Evolutionary conservation across 129 eudicot genomes (phyloP), one percentile per base, ranked within the genome.

Genomic region (Mikania micrantha): DNA sequence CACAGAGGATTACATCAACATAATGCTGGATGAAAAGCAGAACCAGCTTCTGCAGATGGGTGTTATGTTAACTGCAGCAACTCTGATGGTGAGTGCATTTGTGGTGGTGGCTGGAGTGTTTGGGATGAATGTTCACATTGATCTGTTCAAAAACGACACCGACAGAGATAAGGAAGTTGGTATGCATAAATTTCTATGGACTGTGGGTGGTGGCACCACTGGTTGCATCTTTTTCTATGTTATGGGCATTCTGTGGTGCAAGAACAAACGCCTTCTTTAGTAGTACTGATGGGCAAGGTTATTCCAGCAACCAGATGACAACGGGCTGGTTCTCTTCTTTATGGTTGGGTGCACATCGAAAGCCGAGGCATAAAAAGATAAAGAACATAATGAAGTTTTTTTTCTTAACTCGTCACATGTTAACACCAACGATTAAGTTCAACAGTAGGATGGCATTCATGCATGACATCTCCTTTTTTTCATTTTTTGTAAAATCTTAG

Each of bases 1-100:
- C 19, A 57, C 63, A 13, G 63, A 57, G 28, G 63, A 57, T 39
- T 57, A 57, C 63, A 57, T 57, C 39, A 57, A 57, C 63, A 32
- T 32, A 32, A 32, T 32, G 36, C 6, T 32, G 7, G 36, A 32
- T 32, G 36, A 32, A 5, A 32, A 32, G 36, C 36, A 32, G 36
- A 32, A 32, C 36, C 36, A 41, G 11, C 47, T 41, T 41, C 47
- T 41, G 0, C 47, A 41, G 12, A 41, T 41, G 47, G 47, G 47
- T 12, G 47, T 57, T 3, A 57, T 28, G 63, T 11, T 57, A 10
- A 27, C 63, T 27, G 28, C 63, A 21, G 19, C 19, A 39, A 57
- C 63, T 57, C 39, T 57, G 3, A 57, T 57, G 28, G 63, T 57
- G 13, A 39, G 63, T 1, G 63, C 63, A 3, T 39, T 57, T 7